A percentile compares a stretch with the other conserved stretches of the same genome.
phyloP scores from a whole-genome alignment of 371 early-diverging fungal genomes.

The Rhizopus microsporus region DNA sequence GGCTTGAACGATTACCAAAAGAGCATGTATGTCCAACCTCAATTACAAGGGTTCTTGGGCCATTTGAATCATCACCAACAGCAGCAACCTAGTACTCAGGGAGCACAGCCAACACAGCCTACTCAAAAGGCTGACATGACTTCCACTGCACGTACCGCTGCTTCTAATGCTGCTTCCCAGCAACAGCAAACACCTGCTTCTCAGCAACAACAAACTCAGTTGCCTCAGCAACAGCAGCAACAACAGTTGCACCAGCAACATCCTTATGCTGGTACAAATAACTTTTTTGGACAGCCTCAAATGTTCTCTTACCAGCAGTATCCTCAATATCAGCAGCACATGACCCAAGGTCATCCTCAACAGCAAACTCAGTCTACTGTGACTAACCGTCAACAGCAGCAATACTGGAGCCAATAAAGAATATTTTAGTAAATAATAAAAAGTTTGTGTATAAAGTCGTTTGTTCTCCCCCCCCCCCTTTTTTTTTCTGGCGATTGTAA shows the following conservation, averaged over 20 bases:
- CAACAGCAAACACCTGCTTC: constrained; percentile 18
- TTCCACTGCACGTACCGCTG: constrained; percentile 3
- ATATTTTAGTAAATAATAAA: neutral
- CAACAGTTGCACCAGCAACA: constrained; percentile 22
- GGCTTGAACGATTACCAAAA: constrained; percentile 52
- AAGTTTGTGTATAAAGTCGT: neutral
- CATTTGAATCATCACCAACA: constrained; percentile 11
- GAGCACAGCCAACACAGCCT: constrained; percentile 12
- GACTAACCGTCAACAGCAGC: constrained; percentile 26
- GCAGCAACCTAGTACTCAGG: constrained; percentile 8
- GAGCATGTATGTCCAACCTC: constrained; percentile 41
- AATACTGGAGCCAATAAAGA: constrained; percentile 29
- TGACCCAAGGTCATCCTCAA: constrained; percentile 13
- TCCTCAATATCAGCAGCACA: constrained; percentile 29
- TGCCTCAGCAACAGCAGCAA: constrained; percentile 25
- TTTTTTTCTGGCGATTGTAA: too few species aligned
- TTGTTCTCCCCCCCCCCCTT: neutral
- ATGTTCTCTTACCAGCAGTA: constrained; percentile 37
- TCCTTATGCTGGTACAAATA: constrained; percentile 19
- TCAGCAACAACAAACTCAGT: constrained; percentile 20
- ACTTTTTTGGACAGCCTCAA: constrained; percentile 39
- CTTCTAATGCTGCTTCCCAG: constrained; percentile 3
- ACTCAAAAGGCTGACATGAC: constrained; percentile 12
- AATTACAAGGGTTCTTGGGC: constrained; percentile 36
- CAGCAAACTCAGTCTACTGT: constrained; percentile 15